Evolutionary conservation across 257 asterid genomes (phyloP), one percentile per base, ranked within the genome.

Genomic region (Schizonepeta tenuifolia): DNA sequence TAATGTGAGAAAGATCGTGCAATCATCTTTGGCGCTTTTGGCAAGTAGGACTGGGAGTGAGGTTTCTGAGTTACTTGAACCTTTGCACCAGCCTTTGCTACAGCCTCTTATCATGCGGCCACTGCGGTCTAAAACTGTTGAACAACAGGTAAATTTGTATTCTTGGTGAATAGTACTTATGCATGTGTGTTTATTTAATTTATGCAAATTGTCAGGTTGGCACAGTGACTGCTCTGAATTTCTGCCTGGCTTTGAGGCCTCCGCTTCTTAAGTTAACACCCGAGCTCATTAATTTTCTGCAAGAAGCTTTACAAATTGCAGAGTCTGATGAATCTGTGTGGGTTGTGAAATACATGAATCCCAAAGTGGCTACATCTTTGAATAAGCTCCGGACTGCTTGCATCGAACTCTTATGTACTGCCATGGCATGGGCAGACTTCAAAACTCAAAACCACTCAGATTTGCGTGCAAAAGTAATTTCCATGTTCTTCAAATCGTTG

Each of bases 391-490:
- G 96, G 74, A 95, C 97, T 68, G 96, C 96, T 79, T 92, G 98
- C 82, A 95, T 95, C 80, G 99, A 95, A 78, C 95, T 95, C 77
- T 80, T 95, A 53, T 95, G 99, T 84, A 95, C 99, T 76, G 98
- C 99, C 79, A 95, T 95, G 99, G 89, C 99, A 55, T 95, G 99
- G 99, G 85, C 98, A n/a, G 99, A 95, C 79, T 92, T 95, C 63
- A 95, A 92, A 86, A 88, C 97, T 67, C 99, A 90, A 79, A 95
- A 88, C 79, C 98, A 95, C 78, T 70, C 96, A 0, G 99, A 95
- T 49, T 74, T 92, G 90, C 96, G 99, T 63, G 88, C 98, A 24
- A 95, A 95, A 84, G 82, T 95, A 70, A 95, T 92, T 74, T 90
- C 96, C 41, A 95, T 95, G 99, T 95, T 95, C 85, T 95, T 95